phyloP scores from a whole-genome alignment of 305 asterid species.

The Striga hermonthica region DNA sequence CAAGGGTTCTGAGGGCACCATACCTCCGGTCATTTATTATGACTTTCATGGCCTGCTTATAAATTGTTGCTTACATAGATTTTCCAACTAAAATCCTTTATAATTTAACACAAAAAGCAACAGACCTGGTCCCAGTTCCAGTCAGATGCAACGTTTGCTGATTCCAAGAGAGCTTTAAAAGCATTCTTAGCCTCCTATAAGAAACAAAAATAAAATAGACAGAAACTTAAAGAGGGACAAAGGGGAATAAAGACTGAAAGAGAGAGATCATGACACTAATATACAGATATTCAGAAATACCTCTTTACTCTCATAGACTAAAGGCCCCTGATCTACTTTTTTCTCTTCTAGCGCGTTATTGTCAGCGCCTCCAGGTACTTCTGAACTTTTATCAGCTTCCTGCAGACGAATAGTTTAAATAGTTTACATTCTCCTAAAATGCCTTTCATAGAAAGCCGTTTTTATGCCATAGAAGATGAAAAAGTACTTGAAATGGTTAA shows the following conservation, averaged over 20 bases:
- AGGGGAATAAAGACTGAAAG: neutral
- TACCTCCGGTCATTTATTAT: slow-evolving; percentile 82
- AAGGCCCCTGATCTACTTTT: slow-evolving; percentile 51
- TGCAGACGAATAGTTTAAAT: slow-evolving; percentile 34
- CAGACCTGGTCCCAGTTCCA: slow-evolving; percentile 95
- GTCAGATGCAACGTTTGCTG: slow-evolving; percentile 75
- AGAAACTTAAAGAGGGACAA: slow-evolving; percentile 2
- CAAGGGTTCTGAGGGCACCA: slow-evolving; percentile 74
- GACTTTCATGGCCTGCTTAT: slow-evolving; percentile 76
- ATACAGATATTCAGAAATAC: slow-evolving; percentile 39
- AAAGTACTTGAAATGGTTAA: slow-evolving; percentile 19
- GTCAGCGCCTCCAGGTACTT: slow-evolving; percentile 43
- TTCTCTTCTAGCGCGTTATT: slow-evolving; percentile 51
- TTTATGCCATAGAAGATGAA: slow-evolving; percentile 19
- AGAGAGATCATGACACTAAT: slow-evolving; percentile 22
- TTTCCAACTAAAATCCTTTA: slow-evolving; percentile 19
- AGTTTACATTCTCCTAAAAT: slow-evolving; percentile 16
- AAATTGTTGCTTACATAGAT: slow-evolving; percentile 30
- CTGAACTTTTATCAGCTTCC: slow-evolving; percentile 51
- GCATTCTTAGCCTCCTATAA: slow-evolving; percentile 76
- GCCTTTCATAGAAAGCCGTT: neutral
- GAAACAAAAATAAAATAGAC: slow-evolving; percentile 24
- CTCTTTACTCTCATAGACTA: slow-evolving; percentile 76
- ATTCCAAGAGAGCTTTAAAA: slow-evolving; percentile 71
- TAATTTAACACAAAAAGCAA: slow-evolving; percentile 30